Evolutionary conservation across 805 yeast species (phyloP).

Genomic region (Pichia gijzeniarum): DNA sequence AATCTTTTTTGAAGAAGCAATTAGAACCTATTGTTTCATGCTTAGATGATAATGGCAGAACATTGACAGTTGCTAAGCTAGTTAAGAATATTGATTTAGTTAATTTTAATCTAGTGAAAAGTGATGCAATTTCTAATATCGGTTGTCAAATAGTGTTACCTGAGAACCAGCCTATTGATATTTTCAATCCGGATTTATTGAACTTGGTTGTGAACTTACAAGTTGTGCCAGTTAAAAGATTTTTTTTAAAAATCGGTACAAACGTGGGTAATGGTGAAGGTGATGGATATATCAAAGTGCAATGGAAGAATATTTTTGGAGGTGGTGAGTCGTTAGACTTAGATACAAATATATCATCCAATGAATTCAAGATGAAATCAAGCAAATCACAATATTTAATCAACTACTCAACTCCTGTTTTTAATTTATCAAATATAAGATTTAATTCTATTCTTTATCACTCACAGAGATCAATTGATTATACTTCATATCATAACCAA

Average conservation of each 20-base stretch:
- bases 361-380: constrained; percentile 39
- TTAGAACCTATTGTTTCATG: constrained; percentile 37
- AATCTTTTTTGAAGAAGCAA: constrained; percentile 40
- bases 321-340: constrained; percentile 48
- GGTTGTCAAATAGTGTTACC: constrained; percentile 28
- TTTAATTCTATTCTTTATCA: constrained; percentile 36
- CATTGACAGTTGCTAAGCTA: constrained; percentile 35
- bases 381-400: constrained; percentile 45
- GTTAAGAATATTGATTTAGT: constrained; percentile 38
- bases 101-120: constrained; percentile 37
- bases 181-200: constrained; percentile 19
- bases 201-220: constrained; percentile 26
- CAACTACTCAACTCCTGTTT: constrained; percentile 41
- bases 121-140: constrained; percentile 39
- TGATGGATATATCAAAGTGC: constrained; percentile 81
- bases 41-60: constrained; percentile 20
- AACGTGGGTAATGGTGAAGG: constrained; percentile 97
- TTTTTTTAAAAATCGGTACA: constrained; percentile 87
- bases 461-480: constrained; percentile 42
- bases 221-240: constrained; percentile 56
- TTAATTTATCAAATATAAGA: constrained; percentile 35
- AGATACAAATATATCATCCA: constrained; percentile 38
- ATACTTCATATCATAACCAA: constrained; percentile 40
- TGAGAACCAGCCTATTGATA: constrained; percentile 14
- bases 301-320: constrained; percentile 50